Base-by-base conservation (phyloP, 805 yeast species). In the Candida berthetii region DNA sequence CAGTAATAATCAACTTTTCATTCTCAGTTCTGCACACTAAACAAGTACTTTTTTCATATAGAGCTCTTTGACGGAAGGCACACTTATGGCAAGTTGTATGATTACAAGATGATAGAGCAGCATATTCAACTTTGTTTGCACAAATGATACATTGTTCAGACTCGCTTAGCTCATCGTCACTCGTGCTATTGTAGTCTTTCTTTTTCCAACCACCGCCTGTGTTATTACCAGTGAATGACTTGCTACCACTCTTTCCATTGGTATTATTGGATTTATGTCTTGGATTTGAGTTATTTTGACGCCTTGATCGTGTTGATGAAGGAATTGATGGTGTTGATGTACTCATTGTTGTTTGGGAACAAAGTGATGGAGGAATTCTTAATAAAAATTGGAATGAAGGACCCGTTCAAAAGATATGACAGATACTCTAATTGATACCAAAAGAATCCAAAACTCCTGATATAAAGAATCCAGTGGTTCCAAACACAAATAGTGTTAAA, bases 61-160 rank as follows among this genome's bases (percentile, higher is more conserved):
- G 64, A 0, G 89, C 90, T 35, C 96, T 69, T 54, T 88, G 89
- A 48, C 96, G 72, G 48, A 91, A 75, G 0, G 87, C 69, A 66
- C 99, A 93, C 36, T 60, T 64, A 55, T 88, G 86, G 61, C 99
- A 93, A 0, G 89, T 79, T 28, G 69, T 73, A 58, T 93, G 98
- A 52, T 82, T 80, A 62, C 99, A 93, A 0, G 88, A 85, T 2
- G 93, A 75, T 9, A 85, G 54, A 0, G 95, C 87, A 3, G 80
- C 78, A 50, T 71, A 74, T n/a, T 52, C 49, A 22, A 88, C 69
- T 25, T 66, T 66, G 36, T 85, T 83, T 0, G 97, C 93, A 66
- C 99, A 93, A 43, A 93, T 85, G 18, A 89, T 64, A 70, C 97
- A 90, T 27, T 63, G 55, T 11, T 72, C 72, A 8, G 52, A 61